These are phyloP conservation scores for Leccinum aurantiacum DNA, from an alignment of 768 basidiomycete genomes.

Conservation along the genomic window DNA sequence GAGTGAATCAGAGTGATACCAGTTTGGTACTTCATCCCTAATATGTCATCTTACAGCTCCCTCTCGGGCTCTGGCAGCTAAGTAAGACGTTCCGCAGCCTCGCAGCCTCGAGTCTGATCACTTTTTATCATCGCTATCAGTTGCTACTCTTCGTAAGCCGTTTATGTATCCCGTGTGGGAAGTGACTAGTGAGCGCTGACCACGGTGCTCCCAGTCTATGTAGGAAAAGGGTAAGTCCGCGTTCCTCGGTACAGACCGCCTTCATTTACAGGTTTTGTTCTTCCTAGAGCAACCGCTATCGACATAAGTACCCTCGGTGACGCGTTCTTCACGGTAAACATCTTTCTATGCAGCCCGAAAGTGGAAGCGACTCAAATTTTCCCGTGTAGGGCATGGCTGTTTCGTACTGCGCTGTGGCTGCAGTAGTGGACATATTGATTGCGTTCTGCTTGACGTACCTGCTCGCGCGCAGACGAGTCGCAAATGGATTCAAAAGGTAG, in stretches of 20 bases:
- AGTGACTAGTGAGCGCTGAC: background rate
- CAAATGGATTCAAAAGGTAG: slow-evolving; percentile 5
- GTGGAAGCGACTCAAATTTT: background rate
- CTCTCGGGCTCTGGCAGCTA: slow-evolving; percentile 2
- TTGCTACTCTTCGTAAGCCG: slow-evolving; percentile 3
- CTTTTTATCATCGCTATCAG: background rate
- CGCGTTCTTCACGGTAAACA: background rate
- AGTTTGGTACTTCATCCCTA: background rate
- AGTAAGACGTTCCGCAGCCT: background rate
- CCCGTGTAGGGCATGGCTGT: background rate
- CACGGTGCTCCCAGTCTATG: background rate
- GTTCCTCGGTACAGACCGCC: background rate
- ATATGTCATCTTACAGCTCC: background rate
- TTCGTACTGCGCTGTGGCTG: slow-evolving; percentile 3
- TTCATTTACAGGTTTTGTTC: background rate
- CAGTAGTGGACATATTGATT: slow-evolving; percentile 3
- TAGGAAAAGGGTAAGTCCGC: background rate
- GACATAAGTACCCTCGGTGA: background rate
- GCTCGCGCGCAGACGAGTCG: background rate
- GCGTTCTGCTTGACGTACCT: slow-evolving; percentile 3
- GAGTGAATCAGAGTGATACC: background rate
- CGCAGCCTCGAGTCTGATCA: background rate
- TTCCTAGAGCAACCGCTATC: background rate
- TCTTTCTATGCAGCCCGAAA: background rate
- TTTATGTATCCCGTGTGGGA: background rate